A percentile compares a stretch with the other conserved stretches of the same genome.
phyloP scores from a whole-genome alignment of 768 basidiomycete genomes.

The Boletus subparvulus region DNA sequence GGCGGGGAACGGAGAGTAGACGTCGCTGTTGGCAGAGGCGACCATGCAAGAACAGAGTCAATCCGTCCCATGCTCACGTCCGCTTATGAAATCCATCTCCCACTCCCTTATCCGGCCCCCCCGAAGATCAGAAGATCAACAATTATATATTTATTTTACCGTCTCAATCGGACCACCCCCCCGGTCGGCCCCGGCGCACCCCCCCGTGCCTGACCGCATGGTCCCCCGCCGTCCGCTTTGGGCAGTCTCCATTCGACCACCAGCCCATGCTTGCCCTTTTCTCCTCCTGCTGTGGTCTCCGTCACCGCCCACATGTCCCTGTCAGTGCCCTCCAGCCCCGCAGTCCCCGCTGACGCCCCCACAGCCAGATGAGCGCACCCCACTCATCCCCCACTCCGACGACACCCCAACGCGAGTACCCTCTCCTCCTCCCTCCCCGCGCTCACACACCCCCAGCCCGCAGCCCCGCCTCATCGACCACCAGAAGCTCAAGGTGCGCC shows the following conservation, averaged over 20 bases:
- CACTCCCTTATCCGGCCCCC: constrained; percentile 25
- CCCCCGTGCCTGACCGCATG: constrained; percentile 28
- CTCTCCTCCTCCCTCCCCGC: background rate
- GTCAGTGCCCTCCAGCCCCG: constrained; percentile 9
- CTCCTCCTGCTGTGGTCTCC: constrained; percentile 30
- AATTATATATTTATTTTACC: constrained; percentile 15
- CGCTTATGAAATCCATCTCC: constrained; percentile 36
- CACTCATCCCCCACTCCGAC: constrained; percentile 29
- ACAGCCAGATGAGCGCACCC: constrained; percentile 24
- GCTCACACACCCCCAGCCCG: constrained; percentile 16
- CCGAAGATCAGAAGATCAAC: constrained; percentile 36
- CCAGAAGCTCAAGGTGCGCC: constrained; percentile 48
- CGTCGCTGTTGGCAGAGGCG: constrained; percentile 51
- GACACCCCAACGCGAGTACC: constrained; percentile 27
- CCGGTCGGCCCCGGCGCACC: constrained; percentile 22
- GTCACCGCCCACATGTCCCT: constrained; percentile 16
- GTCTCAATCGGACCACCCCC: constrained; percentile 29
- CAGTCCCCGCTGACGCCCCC: background rate
- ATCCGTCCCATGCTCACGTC: constrained; percentile 45
- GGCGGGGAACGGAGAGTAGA: constrained; percentile 56
- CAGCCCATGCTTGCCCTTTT: constrained; percentile 28
- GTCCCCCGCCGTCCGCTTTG: constrained; percentile 5
- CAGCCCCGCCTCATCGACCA: constrained; percentile 44
- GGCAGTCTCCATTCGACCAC: background rate
- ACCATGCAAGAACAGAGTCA: constrained; percentile 51